A percentile compares a stretch with the other conserved stretches of the same genome.
Evolutionary conservation across 768 basidiomycete genomes (phyloP).

Genomic region (Naematelia encephala): DNA sequence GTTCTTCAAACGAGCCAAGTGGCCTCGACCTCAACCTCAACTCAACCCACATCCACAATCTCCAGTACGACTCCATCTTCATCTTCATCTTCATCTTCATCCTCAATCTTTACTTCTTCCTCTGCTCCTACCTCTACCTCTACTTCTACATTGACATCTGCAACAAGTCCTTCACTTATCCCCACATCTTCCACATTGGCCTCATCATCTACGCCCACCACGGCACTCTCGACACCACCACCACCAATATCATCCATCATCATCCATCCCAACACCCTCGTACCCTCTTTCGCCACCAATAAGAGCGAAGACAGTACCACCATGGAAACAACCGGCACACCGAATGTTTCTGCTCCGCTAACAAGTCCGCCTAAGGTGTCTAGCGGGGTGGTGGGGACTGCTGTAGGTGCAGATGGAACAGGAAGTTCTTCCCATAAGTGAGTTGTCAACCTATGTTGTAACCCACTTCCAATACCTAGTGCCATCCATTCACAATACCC

Average conservation of each 20-base stretch:
- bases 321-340: slow-evolving; percentile 3
- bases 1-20: background rate
- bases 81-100: background rate
- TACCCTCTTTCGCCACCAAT: background rate
- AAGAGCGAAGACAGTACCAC: background rate
- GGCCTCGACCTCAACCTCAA: background rate
- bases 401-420: too few species aligned
- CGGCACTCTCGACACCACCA: slow-evolving; percentile 1
- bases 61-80: slow-evolving; percentile 2
- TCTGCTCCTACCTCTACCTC: background rate
- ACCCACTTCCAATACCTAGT: too few species aligned
- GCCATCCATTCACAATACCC: too few species aligned
- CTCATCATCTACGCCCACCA: slow-evolving; percentile 1
- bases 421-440: too few species aligned
- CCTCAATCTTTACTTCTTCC: background rate
- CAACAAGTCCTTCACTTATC: slow-evolving; percentile 5
- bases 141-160: background rate
- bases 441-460: too few species aligned
- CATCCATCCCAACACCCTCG: background rate
- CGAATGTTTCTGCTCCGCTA: background rate
- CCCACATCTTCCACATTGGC: background rate
- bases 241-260: background rate
- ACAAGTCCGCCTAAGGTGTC: background rate
- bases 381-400: too few species aligned
- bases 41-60: background rate